Evolutionary conservation across 139 green algal genomes (phyloP), one percentile per base, ranked within the genome.

Genomic region (Raphidocelis subcapitata): DNA sequence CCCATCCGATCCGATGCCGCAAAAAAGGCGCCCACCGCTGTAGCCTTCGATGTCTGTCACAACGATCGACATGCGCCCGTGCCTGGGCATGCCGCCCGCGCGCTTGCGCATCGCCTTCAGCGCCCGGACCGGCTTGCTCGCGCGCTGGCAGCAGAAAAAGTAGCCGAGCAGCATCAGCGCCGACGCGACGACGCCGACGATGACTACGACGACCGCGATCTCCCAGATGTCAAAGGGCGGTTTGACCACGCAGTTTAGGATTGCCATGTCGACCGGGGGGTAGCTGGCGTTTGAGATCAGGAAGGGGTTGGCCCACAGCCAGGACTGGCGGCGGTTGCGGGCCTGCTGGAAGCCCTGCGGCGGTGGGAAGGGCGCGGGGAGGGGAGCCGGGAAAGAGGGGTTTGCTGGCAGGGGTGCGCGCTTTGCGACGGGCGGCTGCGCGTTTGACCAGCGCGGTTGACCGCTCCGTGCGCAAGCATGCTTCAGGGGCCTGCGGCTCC

Each of bases 11-110:
- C n/a, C n/a, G n/a, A n/a, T n/a, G n/a, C n/a, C n/a, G n/a, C n/a
- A n/a, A n/a, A n/a, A n/a, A n/a, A 41, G 5, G n/a, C 23, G 5
- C 74, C 3, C 64, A 87, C 82, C 82, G 32, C 75, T 83, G 64
- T 87, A 87, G 12, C 83, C 83, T 54, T 88, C 76, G 29, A 88
- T 88, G 69, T 88, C 83, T 3, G 83, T 88, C 18, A 75, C 68
- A 23, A 88, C 79, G 15, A 88, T 76, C 18, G 73, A 70, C 56
- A 88, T 81, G 47, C 62, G 52, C n/a, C 83, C 79, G 3, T 31
- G 41, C 49, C 68, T 75, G 2, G 83, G 83, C 76, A 84, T 81
- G 1, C 83, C 83, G 8, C 74, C 54, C 46, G 84, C 46, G 16
- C 77, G 74, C 74, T 87, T 84, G 10, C 31, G 29, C 41, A 66